Conservation (phyloP, 2,329 filamentous ascomycete genomes). For the Onygena corvina region DNA sequence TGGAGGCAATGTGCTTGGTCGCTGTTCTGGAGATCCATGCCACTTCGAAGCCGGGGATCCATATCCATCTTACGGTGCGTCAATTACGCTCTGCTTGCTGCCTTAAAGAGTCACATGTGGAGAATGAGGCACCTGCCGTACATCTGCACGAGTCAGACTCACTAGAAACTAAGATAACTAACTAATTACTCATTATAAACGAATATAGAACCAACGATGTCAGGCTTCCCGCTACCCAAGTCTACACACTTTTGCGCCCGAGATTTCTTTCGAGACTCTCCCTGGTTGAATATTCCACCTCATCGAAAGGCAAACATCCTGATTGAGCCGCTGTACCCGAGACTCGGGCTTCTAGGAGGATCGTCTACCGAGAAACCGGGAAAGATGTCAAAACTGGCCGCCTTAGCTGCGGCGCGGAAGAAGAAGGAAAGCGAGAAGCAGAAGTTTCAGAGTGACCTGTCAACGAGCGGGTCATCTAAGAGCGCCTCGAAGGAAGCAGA, state of each 20-base stretch:
- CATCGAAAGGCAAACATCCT: conserved; percentile 53
- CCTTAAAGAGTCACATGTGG: not conserved
- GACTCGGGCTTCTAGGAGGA: conserved; percentile 66
- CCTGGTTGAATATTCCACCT: conserved; percentile 65
- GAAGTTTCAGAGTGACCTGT: not conserved
- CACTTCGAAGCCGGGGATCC: not conserved
- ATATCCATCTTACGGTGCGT: not conserved
- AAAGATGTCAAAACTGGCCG: conserved; percentile 82
- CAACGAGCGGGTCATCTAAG: not conserved
- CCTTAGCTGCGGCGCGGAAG: conserved; percentile 72
- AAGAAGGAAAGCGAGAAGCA: conserved; percentile 62
- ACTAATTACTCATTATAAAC: not conserved
- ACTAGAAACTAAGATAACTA: not conserved
- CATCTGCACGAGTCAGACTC: not conserved
- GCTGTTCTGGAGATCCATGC: not conserved
- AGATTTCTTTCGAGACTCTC: conserved; percentile 68
- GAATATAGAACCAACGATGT: not conserved
- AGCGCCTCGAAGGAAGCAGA: conserved; percentile 12
- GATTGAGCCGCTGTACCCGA: conserved; percentile 46
- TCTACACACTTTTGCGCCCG: conserved; percentile 34
- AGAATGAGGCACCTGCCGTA: not conserved
- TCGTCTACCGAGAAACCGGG: conserved; percentile 47
- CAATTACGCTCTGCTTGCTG: not conserved
- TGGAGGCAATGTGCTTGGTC: not conserved
- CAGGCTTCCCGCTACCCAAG: conserved; percentile 4